phyloP scores from a whole-genome alignment of 2,329 filamentous ascomycete species.

The Alternaria sp. region DNA sequence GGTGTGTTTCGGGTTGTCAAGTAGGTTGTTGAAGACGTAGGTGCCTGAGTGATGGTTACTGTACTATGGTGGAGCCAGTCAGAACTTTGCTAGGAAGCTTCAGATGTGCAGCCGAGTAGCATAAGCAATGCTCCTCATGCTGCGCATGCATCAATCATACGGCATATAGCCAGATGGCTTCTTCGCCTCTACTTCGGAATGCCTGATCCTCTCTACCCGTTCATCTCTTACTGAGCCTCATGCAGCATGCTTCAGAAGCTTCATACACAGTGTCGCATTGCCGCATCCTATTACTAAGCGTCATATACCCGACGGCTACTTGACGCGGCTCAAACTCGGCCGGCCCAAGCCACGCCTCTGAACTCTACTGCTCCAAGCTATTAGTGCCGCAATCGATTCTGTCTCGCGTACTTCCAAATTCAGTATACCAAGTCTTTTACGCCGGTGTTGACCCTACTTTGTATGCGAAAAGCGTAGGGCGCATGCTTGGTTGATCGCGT shows the following conservation, averaged over 20 bases:
- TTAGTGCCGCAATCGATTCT: slow-evolving; percentile 40
- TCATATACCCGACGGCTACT: slow-evolving; percentile 1
- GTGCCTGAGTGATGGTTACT: background rate
- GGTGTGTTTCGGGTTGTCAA: slow-evolving; percentile 4
- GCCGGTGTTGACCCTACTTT: background rate
- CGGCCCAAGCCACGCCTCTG: slow-evolving; percentile 18
- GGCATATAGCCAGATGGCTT: background rate
- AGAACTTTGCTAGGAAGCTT: slow-evolving; percentile 4
- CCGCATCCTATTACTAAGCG: slow-evolving; percentile 14
- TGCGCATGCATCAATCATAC: slow-evolving; percentile 3
- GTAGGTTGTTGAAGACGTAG: slow-evolving; percentile 2
- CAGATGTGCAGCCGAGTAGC: slow-evolving; percentile 15
- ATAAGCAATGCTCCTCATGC: background rate
- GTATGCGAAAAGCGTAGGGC: background rate
- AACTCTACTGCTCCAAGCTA: slow-evolving; percentile 36
- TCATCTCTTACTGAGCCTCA: background rate
- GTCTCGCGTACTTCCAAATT: slow-evolving; percentile 21
- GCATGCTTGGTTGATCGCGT: background rate
- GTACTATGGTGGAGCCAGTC: slow-evolving; percentile 1
- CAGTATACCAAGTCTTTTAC: slow-evolving; percentile 28
- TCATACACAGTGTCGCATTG: background rate
- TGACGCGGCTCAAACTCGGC: slow-evolving; percentile 13
- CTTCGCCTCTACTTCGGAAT: background rate
- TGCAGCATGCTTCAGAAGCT: background rate
- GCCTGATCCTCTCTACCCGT: background rate